phyloP scores from a whole-genome alignment of 495 filamentous ascomycete species.

The Penicillium turbatum region DNA sequence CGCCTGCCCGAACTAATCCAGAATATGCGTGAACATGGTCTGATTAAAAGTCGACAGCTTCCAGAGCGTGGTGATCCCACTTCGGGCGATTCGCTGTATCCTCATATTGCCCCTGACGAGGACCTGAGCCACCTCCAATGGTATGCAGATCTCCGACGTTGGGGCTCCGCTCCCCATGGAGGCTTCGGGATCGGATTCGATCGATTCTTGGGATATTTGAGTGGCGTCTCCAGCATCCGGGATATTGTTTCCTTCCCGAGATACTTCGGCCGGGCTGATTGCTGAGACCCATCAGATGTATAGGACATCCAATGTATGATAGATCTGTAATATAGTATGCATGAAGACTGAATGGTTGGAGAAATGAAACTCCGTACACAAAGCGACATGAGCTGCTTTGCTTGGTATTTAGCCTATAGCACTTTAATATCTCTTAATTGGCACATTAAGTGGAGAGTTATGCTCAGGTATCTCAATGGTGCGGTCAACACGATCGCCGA shows the following conservation, averaged over 20 bases:
- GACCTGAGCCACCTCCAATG: slow-evolving; percentile 63
- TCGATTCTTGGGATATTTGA: slow-evolving; percentile 78
- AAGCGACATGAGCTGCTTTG: background rate
- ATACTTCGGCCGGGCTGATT: slow-evolving; percentile 88
- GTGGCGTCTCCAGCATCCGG: slow-evolving; percentile 77
- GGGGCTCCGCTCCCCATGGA: slow-evolving; percentile 92
- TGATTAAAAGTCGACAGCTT: slow-evolving; percentile 33
- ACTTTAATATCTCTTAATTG: too few species aligned
- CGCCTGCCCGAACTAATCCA: slow-evolving; percentile 63
- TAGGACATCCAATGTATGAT: slow-evolving; percentile 13
- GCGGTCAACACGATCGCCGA: background rate
- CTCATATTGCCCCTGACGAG: slow-evolving; percentile 39
- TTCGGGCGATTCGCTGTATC: slow-evolving; percentile 29
- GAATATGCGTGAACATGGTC: slow-evolving; percentile 65
- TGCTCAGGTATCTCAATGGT: too few species aligned
- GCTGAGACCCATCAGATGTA: slow-evolving; percentile 40
- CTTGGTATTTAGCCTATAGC: background rate
- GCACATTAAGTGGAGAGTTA: too few species aligned
- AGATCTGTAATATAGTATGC: slow-evolving; percentile 17
- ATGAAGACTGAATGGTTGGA: background rate
- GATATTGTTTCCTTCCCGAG: slow-evolving; percentile 88
- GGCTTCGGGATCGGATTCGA: slow-evolving; percentile 96
- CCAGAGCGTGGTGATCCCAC: slow-evolving; percentile 8
- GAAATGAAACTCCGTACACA: background rate
- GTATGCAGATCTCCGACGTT: slow-evolving; percentile 93